phyloP scores from a whole-genome alignment of 2,329 filamentous ascomycete species.

The Aspergillus hortae region DNA sequence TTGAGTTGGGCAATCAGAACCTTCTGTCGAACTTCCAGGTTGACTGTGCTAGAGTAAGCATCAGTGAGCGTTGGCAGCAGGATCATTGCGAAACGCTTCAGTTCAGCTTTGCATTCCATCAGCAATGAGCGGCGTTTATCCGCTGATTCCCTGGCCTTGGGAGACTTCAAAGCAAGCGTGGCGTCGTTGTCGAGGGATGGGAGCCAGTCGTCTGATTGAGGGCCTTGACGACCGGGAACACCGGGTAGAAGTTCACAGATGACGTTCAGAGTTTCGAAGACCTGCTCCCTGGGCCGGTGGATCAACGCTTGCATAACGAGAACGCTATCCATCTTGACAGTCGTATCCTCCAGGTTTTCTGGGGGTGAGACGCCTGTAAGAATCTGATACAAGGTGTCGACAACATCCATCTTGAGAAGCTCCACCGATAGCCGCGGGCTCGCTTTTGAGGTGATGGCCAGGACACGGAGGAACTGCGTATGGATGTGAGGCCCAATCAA shows the following conservation, averaged over 20 bases:
- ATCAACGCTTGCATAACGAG: conserved; percentile 98
- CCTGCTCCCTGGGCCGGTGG: conserved; percentile 89
- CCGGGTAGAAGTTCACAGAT: conserved; percentile 90
- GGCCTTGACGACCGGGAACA: conserved; percentile 56
- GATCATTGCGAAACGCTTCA: conserved; percentile 88
- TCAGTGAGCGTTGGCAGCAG: conserved; percentile 93
- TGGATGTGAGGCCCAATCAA: conserved; percentile 91
- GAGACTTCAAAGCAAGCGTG: conserved; percentile 30
- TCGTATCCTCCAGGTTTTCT: conserved; percentile 55
- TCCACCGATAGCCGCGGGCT: conserved; percentile 85
- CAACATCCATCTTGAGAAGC: conserved; percentile 91
- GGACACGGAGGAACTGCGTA: conserved; percentile 88
- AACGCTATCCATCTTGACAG: conserved; percentile 81
- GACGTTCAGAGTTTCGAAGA: conserved; percentile 95
- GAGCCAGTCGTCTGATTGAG: conserved; percentile 49
- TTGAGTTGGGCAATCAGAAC: conserved; percentile 94
- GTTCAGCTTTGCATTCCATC: conserved; percentile 76
- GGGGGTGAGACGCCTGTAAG: conserved; percentile 93
- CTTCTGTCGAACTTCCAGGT: conserved; percentile 89
- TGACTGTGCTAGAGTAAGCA: conserved; percentile 96
- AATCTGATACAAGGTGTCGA: conserved; percentile 96
- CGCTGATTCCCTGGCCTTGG: conserved; percentile 52
- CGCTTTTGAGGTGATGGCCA: conserved; percentile 84
- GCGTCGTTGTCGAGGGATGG: conserved; percentile 46
- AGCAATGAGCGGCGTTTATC: conserved; percentile 81